Conservation (phyloP, 208 protist species). For the Leishmania martiniquensis region DNA sequence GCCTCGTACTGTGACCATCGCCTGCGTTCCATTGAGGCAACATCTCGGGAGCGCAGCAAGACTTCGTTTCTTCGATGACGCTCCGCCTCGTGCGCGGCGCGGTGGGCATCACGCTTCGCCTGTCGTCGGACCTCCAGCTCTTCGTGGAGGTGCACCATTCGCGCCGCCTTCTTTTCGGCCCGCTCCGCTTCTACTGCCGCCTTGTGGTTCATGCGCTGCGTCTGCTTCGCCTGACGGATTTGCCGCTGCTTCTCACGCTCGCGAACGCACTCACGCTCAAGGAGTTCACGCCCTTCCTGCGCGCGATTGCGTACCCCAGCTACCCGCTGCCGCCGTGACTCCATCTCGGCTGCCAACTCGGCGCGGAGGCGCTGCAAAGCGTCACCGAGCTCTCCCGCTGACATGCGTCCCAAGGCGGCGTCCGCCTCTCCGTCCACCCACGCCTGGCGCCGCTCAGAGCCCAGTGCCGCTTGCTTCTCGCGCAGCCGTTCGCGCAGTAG, state of each 20-base stretch:
- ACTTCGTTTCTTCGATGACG: constrained; percentile 59
- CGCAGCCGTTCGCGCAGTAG: constrained; percentile 57
- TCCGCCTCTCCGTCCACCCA: constrained; percentile 26
- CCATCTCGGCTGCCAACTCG: constrained; percentile 21
- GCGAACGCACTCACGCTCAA: constrained; percentile 36
- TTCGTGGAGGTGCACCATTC: constrained; percentile 57
- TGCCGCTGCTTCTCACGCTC: constrained; percentile 45
- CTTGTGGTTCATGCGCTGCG: constrained; percentile 25
- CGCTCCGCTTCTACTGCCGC: constrained; percentile 33
- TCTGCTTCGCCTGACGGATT: constrained; percentile 29
- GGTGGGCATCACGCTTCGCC: constrained; percentile 32
- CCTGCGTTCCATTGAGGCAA: constrained; percentile 63
- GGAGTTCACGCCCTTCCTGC: constrained; percentile 27
- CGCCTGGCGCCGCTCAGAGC: constrained; percentile 24
- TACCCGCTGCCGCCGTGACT: constrained; percentile 36
- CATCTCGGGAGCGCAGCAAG: constrained; percentile 60
- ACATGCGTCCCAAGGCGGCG: constrained; percentile 28
- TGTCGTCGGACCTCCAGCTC: constrained; percentile 51
- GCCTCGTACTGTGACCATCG: constrained; percentile 79
- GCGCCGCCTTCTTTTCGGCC: constrained; percentile 36
- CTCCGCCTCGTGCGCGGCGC: constrained; percentile 40
- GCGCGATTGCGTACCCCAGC: constrained; percentile 11
- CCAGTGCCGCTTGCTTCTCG: constrained; percentile 29
- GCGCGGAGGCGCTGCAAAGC: constrained; percentile 32
- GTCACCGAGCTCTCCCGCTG: constrained; percentile 26